A percentile compares a stretch with the other conserved stretches of the same genome.
Evolutionary conservation across 345 rosid genomes (phyloP).

Genomic region (Gossypium mustelinum): DNA sequence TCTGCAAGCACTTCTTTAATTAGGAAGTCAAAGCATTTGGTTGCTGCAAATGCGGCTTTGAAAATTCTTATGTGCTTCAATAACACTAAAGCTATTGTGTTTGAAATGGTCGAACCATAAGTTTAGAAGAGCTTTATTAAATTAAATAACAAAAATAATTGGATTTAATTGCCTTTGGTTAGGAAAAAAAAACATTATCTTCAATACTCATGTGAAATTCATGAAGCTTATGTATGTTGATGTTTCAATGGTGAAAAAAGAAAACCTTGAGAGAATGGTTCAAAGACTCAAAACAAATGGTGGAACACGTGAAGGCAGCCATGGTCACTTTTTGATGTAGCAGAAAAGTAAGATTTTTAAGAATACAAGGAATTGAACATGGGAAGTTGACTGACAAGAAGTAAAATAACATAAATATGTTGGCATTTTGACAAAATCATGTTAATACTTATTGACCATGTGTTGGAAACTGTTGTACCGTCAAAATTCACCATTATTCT

Average conservation of each 20-base stretch:
- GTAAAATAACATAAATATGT: too few species aligned
- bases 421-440: too few species aligned
- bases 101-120: slow-evolving; percentile 5
- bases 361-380: background rate
- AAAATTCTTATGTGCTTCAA: background rate
- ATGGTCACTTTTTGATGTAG: background rate
- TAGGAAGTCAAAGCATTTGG: background rate
- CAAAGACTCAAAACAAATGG: background rate
- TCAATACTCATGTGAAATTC: slow-evolving; percentile 6
- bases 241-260: background rate
- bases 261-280: background rate
- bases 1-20: background rate
- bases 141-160: background rate
- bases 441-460: background rate
- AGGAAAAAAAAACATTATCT: background rate
- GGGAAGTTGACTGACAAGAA: too few species aligned
- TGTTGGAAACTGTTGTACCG: background rate
- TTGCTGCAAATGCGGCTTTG: background rate
- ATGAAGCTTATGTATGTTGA: background rate
- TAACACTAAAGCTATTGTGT: slow-evolving; percentile 2
- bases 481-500: background rate
- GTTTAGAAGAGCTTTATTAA: background rate
- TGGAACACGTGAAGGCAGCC: slow-evolving; percentile 17
- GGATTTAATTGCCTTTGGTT: background rate
- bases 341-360: background rate